These are phyloP conservation scores for Aureobasidium sp. DNA, from an alignment of 2,329 filamentous ascomycete species.

Conservation along the genomic window DNA sequence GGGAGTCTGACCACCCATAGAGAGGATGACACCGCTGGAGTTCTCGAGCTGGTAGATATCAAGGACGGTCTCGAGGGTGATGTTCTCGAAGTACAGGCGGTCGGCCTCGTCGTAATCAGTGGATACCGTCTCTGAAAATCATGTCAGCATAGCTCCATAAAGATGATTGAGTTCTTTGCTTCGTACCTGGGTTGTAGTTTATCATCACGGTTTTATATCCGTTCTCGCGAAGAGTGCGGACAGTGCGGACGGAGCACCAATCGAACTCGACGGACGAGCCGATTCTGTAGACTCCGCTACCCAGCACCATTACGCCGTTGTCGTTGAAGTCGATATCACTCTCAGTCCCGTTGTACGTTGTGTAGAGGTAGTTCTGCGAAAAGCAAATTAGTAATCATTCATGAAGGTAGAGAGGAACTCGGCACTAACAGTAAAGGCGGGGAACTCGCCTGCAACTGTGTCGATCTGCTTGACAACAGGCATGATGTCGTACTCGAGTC, in stretches of 20 bases:
- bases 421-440: conserved; percentile 55
- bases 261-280: conserved; percentile 98
- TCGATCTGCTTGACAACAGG: conserved; percentile 97
- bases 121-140: conserved; percentile 40
- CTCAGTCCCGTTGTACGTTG: conserved; percentile 88
- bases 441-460: conserved; percentile 95
- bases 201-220: conserved; percentile 95
- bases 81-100: conserved; percentile 90
- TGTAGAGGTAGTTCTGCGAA: conserved; percentile 60
- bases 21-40: conserved; percentile 76
- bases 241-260: conserved; percentile 94
- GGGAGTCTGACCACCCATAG: conserved; percentile 94
- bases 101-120: conserved; percentile 89
- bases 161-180: too few species aligned
- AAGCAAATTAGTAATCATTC: not conserved
- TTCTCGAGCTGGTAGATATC: conserved; percentile 89
- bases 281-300: conserved; percentile 87
- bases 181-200: conserved; percentile 46
- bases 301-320: conserved; percentile 89
- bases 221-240: conserved; percentile 75
- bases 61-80: conserved; percentile 78
- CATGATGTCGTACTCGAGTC: conserved; percentile 76
- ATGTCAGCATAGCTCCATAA: too few species aligned
- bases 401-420: not conserved
- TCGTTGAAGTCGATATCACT: conserved; percentile 80